These are phyloP conservation scores for Rhizopogon vesiculosus DNA, from an alignment of 768 basidiomycete genomes.

Conservation along the genomic window DNA sequence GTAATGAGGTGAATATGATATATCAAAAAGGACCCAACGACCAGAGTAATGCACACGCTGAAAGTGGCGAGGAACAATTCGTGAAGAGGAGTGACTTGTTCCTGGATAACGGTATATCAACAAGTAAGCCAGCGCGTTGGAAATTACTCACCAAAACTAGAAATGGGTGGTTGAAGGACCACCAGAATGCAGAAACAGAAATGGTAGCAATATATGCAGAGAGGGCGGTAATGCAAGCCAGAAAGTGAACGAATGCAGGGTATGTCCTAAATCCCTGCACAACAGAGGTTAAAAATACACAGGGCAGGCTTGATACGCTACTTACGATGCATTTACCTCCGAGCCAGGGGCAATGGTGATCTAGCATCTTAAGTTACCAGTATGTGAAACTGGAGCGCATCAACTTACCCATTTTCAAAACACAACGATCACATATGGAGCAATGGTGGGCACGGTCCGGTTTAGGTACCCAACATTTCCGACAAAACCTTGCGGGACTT, in stretches of 20 bases:
- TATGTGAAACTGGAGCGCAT: background rate
- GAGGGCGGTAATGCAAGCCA: slow-evolving; percentile 58
- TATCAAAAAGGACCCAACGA: slow-evolving; percentile 69
- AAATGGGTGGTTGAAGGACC: slow-evolving; percentile 61
- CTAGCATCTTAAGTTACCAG: slow-evolving; percentile 29
- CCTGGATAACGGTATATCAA: slow-evolving; percentile 30
- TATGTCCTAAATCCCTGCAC: slow-evolving; percentile 77
- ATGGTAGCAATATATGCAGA: slow-evolving; percentile 56
- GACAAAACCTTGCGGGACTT: slow-evolving; percentile 66
- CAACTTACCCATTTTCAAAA: slow-evolving; percentile 76
- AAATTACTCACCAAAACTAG: slow-evolving; percentile 46
- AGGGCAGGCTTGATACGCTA: background rate
- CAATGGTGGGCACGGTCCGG: slow-evolving; percentile 83
- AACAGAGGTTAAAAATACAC: background rate
- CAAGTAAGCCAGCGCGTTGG: background rate
- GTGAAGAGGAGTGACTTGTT: slow-evolving; percentile 65
- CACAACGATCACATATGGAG: slow-evolving; percentile 67
- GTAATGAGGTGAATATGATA: slow-evolving; percentile 77
- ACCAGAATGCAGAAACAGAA: slow-evolving; percentile 49
- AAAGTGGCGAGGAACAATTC: slow-evolving; percentile 59
- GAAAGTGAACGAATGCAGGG: slow-evolving; percentile 78
- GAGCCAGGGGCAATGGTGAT: slow-evolving; percentile 87
- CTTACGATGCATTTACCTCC: slow-evolving; percentile 73
- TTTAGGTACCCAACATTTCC: slow-evolving; percentile 74
- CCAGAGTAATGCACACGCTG: slow-evolving; percentile 54